These are phyloP conservation scores for Cyclotella atomus DNA, from an alignment of 108 stramenopile genomes.

Conservation along the genomic window DNA sequence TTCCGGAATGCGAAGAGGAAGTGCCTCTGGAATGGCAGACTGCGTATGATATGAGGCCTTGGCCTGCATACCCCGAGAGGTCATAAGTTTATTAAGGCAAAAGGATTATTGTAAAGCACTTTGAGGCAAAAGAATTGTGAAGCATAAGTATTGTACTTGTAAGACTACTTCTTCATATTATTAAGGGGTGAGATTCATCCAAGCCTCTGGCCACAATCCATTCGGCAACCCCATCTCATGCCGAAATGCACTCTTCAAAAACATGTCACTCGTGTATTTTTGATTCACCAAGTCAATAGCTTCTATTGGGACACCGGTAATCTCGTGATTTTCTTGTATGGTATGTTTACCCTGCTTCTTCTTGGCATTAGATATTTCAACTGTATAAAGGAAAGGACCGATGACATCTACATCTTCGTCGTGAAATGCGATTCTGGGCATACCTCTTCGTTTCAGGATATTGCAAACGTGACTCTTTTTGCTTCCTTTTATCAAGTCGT, in stretches of 20 bases:
- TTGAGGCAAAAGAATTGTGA: too few relatives aligned
- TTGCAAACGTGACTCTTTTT: conserved; percentile 15
- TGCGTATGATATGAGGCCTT: conserved; percentile 81
- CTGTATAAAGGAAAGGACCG: conserved; percentile 15
- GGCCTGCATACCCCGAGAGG: conserved; percentile 82
- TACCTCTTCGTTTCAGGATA: conserved; percentile 16
- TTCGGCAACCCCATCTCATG: conserved; percentile 70
- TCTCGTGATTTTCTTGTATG: conserved; percentile 22
- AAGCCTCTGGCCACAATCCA: conserved; percentile 64
- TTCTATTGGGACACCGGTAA: conserved; percentile 62
- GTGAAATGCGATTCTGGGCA: conserved; percentile 16
- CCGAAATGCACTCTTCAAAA: conserved; percentile 65
- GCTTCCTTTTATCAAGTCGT: conserved; percentile 9
- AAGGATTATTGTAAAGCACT: too few relatives aligned
- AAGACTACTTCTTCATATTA: conserved; percentile 1
- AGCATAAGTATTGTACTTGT: too few relatives aligned
- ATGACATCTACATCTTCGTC: neutral
- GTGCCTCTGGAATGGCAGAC: conserved; percentile 70
- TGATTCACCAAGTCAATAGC: conserved; percentile 66
- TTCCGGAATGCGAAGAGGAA: conserved; percentile 9
- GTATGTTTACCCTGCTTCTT: conserved; percentile 6
- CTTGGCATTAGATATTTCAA: conserved; percentile 19
- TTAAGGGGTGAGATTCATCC: conserved; percentile 50
- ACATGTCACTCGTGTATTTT: conserved; percentile 65
- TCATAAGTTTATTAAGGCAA: too few relatives aligned